phyloP scores from a whole-genome alignment of 768 basidiomycete genomes.

The Lepiota venenata region DNA sequence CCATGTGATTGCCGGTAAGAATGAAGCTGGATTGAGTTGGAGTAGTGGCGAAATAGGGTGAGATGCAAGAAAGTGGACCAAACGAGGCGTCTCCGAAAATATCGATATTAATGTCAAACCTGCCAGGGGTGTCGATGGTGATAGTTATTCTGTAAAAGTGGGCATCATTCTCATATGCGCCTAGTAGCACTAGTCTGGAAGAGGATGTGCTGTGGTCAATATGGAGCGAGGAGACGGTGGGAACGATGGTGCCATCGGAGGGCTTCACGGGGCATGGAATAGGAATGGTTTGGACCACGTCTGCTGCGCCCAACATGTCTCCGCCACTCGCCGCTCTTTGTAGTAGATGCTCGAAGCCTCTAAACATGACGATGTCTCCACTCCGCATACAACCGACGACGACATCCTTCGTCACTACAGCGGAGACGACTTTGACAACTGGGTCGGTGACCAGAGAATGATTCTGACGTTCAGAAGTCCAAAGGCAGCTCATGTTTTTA shows the following conservation, averaged over 20 bases:
- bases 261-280: constrained; percentile 32
- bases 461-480: constrained; percentile 49
- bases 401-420: constrained; percentile 33
- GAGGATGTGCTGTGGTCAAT: constrained; percentile 22
- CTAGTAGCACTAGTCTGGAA: constrained; percentile 37
- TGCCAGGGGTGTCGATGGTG: constrained; percentile 20
- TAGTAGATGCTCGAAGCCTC: constrained; percentile 29
- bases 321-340: background rate
- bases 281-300: constrained; percentile 24
- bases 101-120: constrained; percentile 27
- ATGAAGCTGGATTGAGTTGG: constrained; percentile 44
- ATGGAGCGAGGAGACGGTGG: constrained; percentile 18
- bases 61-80: constrained; percentile 47
- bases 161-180: constrained; percentile 46
- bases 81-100: constrained; percentile 50
- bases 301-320: constrained; percentile 16
- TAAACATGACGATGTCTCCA: constrained; percentile 59
- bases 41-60: constrained; percentile 43
- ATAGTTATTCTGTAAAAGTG: constrained; percentile 51
- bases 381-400: constrained; percentile 50
- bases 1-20: constrained; percentile 61
- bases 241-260: constrained; percentile 4
- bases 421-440: constrained; percentile 46
- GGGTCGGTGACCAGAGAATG: constrained; percentile 40
- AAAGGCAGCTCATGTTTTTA: constrained; percentile 50